These are phyloP conservation scores for Heimioporus retisporus DNA, from an alignment of 1,284 basidiomycete genomes.

Conservation along the genomic window DNA sequence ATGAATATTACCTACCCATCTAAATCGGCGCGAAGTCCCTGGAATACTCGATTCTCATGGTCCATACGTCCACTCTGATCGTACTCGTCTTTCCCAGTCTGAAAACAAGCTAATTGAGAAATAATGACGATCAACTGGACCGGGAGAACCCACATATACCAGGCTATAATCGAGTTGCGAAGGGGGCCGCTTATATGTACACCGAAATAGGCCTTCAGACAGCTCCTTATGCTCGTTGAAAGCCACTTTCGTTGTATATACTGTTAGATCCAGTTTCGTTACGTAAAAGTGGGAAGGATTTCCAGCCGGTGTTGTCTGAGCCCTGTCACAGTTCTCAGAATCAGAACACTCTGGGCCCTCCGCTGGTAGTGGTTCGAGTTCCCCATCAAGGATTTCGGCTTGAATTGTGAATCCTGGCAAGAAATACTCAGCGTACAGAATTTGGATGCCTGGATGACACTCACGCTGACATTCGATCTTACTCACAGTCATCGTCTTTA, in stretches of 20 bases:
- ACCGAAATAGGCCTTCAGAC: slow-evolving; percentile 82
- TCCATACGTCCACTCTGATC: slow-evolving; percentile 72
- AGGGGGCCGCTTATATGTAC: slow-evolving; percentile 94
- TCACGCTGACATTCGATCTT: slow-evolving; percentile 6
- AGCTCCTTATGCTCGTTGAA: slow-evolving; percentile 79
- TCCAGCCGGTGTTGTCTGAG: neutral
- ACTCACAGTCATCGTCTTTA: slow-evolving; percentile 63
- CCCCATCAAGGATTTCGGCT: neutral
- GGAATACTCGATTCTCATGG: slow-evolving; percentile 72
- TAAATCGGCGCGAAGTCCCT: slow-evolving; percentile 85
- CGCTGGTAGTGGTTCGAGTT: neutral
- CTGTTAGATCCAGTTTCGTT: slow-evolving; percentile 74
- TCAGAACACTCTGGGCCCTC: neutral
- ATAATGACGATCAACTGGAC: neutral
- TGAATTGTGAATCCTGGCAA: neutral
- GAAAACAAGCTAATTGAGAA: neutral
- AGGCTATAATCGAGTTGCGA: slow-evolving; percentile 80
- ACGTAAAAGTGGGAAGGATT: no score
- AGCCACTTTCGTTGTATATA: slow-evolving; percentile 84
- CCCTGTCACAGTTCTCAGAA: neutral
- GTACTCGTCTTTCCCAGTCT: slow-evolving; percentile 85
- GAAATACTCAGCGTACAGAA: neutral
- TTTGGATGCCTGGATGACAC: neutral
- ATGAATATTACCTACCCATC: slow-evolving; percentile 63
- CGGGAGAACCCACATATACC: slow-evolving; percentile 74